Conservation (phyloP, 2,329 filamentous ascomycete species). For the Phyllosticta citriasiana region DNA sequence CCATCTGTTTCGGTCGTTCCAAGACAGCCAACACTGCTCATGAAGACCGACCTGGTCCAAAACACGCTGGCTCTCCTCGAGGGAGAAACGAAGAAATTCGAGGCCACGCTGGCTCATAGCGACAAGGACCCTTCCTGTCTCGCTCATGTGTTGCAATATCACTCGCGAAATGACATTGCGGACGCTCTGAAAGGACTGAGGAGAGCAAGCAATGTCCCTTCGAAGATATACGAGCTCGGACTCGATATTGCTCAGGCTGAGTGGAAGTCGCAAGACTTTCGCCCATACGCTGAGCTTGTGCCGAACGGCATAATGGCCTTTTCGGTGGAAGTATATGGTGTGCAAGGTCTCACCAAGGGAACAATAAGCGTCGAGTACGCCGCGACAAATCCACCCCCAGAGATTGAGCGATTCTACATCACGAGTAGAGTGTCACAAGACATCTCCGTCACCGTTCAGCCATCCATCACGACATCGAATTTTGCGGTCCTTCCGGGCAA, state of each 20-base stretch:
- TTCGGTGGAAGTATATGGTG: slow-evolving; percentile 4
- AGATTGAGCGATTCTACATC: slow-evolving; percentile 1
- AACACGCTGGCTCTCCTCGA: slow-evolving; percentile 87
- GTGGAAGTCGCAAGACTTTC: slow-evolving; percentile 11
- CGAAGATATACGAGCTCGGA: slow-evolving; percentile 79
- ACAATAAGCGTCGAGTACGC: slow-evolving; percentile 5
- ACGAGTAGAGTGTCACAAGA: slow-evolving; percentile 7
- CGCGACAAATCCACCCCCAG: slow-evolving; percentile 3
- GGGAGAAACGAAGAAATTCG: slow-evolving; percentile 71
- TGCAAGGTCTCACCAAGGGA: slow-evolving; percentile 1
- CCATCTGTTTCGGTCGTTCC: slow-evolving; percentile 66
- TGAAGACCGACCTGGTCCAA: slow-evolving; percentile 70
- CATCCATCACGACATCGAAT: not conserved
- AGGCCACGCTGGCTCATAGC: slow-evolving; percentile 65
- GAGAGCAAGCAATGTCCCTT: slow-evolving; percentile 63
- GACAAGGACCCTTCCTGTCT: slow-evolving; percentile 52
- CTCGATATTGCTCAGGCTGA: slow-evolving; percentile 60
- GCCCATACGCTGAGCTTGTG: slow-evolving; percentile 24
- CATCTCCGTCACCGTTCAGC: slow-evolving; percentile 3
- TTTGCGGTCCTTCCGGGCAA: slow-evolving; percentile 3
- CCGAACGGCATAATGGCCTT: slow-evolving; percentile 43
- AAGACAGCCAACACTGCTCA: slow-evolving; percentile 63
- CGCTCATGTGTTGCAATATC: slow-evolving; percentile 77
- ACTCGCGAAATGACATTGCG: slow-evolving; percentile 82
- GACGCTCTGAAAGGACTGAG: slow-evolving; percentile 65